Percentiles rank a stretch among this genome's conserved stretches.
These are phyloP conservation scores for Colletotrichum godetiae DNA, from an alignment of 2,329 filamentous ascomycete genomes.

Conservation along the genomic window DNA sequence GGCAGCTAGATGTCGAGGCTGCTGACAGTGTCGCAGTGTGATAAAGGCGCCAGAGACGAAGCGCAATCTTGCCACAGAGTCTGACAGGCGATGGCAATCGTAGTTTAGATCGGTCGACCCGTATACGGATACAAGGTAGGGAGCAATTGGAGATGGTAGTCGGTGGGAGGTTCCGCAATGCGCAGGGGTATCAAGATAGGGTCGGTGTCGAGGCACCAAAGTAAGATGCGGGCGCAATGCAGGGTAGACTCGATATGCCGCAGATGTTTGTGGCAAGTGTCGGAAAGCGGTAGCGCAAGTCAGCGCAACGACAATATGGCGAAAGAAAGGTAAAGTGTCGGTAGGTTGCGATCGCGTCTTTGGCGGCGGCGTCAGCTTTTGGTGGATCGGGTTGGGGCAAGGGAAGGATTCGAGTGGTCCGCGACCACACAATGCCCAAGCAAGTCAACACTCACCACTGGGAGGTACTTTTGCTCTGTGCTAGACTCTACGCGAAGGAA, in stretches of 20 bases:
- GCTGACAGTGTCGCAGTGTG: constrained; percentile 1
- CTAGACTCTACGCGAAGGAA: constrained; percentile 15
- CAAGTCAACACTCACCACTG: constrained; percentile 29
- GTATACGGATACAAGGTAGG: constrained; percentile 2
- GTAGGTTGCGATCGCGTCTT: constrained; percentile 14
- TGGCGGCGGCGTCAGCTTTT: constrained; percentile 27
- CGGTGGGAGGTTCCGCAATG: constrained; percentile 10
- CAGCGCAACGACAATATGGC: neutral
- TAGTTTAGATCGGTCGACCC: neutral
- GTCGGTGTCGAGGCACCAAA: neutral
- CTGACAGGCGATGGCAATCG: neutral
- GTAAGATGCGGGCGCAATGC: constrained; percentile 11
- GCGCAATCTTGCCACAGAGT: constrained; percentile 4
- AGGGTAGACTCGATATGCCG: constrained; percentile 4
- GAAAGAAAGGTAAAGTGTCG: constrained; percentile 18
- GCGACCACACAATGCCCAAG: neutral
- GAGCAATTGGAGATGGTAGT: neutral
- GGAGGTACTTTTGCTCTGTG: constrained; percentile 17
- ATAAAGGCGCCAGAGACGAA: neutral
- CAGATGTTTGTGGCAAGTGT: constrained; percentile 20
- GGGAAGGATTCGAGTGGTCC: constrained; percentile 21
- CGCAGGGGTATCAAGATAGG: constrained; percentile 12
- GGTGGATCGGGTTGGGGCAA: constrained; percentile 5
- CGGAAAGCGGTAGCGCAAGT: constrained; percentile 13
- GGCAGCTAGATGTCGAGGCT: constrained; percentile 14